Base-by-base conservation (phyloP, 306 rosid species). In the Malus sylvestris region DNA sequence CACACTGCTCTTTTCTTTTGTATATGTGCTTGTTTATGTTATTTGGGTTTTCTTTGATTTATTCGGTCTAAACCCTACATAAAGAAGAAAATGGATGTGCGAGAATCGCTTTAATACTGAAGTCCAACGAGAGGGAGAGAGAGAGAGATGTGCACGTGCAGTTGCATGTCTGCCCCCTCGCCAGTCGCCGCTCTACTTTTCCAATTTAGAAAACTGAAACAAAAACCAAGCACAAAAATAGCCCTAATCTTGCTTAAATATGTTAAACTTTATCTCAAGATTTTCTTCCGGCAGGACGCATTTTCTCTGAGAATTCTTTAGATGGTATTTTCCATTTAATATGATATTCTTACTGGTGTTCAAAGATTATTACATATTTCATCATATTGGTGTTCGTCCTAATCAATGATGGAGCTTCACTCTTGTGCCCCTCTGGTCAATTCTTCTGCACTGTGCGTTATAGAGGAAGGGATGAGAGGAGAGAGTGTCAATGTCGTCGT, bases 331-430 rank as follows among this genome's bases (percentile, higher is more conserved):
- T 10, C 33, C n/a, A 61, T 38, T 73, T 61, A 49, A 51, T 35
- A 38, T 67, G 55, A 40, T 67, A 38, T 73, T 52, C 30, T 59
- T 9, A 77, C 75, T 68, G 42, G 60, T 25, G 73, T 15, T 3
- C 20, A 62, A 62, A 38, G 42, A 38, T 12, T 49, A 62, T 62
- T 62, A 7, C 6, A 51, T 44, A 23, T 15, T 68, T 75, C 55
- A 51, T 52, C 55, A 69, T 55, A 83, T 75, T 76, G 55, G 35
- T 78, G 46, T 73, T 57, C 32, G 32, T 53, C 38, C 32, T 58
- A 80, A 91, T 46, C 19, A 49, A 49, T 89, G 98, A 91, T 88
- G 79, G 86, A 91, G 83, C 79, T 84, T 69, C 89, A 88, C 84
- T 70, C 92, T 52, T 82, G 90, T 85, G 81, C 86, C 74, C 81